A percentile compares a stretch with the other conserved stretches of the same genome.
Conservation (phyloP, 345 rosid genomes). For the Populus ilicifolia region DNA sequence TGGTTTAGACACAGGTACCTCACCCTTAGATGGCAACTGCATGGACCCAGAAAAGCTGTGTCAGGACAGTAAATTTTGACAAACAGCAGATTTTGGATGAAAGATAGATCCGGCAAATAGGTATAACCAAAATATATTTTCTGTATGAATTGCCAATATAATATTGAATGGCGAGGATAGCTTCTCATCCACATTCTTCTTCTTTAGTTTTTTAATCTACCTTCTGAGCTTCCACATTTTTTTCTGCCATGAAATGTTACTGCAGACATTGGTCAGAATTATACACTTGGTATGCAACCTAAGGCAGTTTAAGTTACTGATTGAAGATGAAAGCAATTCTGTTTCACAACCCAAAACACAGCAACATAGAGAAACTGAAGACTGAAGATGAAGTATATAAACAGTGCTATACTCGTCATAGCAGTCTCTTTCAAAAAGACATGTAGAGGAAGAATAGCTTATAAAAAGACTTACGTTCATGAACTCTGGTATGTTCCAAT, state of each 20-base stretch:
- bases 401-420: neutral
- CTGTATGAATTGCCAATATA: neutral
- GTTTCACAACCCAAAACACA: neutral
- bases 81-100: neutral
- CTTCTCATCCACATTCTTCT: neutral
- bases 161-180: neutral
- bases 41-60: neutral
- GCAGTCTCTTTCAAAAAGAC: neutral
- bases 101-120: neutral
- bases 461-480: neutral
- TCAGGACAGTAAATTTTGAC: neutral
- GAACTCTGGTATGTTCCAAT: neutral
- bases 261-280: neutral
- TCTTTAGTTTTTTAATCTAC: neutral
- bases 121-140: neutral
- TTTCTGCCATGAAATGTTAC: neutral
- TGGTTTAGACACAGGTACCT: neutral
- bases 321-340: neutral
- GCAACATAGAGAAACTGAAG: neutral
- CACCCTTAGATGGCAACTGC: constrained; percentile 3
- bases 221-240: neutral
- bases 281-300: neutral
- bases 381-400: neutral
- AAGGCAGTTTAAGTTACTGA: neutral
- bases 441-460: neutral